Evolutionary conservation across 176 grass and related monocot species (phyloP), one percentile per base, ranked within the genome.

Genomic region (Eragrostis nindensis): DNA sequence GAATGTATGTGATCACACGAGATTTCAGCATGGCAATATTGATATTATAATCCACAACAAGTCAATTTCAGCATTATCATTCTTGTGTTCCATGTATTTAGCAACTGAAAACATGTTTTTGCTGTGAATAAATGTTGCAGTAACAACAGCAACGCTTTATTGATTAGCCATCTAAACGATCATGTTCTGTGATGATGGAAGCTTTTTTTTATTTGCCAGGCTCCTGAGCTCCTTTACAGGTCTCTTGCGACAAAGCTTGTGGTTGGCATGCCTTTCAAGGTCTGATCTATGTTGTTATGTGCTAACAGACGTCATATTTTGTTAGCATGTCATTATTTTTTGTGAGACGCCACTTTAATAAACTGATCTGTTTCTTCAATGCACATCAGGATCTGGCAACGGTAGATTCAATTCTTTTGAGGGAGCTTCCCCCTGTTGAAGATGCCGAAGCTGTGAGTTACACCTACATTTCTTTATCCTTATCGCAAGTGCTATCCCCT

Each of bases 201-300:
- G 6, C 11, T 61, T 65, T 11, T 13, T 76, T 86, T 81, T 71
- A 39, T 76, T 82, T 91, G 32, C 50, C 75, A 99, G 92, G 80
- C 78, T 77, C 90, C 92, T 76, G 88, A 95, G 68, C 83, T 93
- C 86, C 71, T 95, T 73, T 99, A 95, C 54, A 92, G 73, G 48
- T 95, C 96, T 86, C 96, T 95, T 83, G 92, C 86, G 19, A 72
- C 90, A 11, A 99, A 99, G 80, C 90, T 95, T 85, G 82, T 90
- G 43, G 88, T 93, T 48, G 96, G 96, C 68, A 99, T 99, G 96
- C 92, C 95, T 94, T 98, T 98, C 92, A 94, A 98, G 92, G 95
- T 98, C 74, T 85, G 74, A 75, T 84, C n/a, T 86, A 50, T 72
- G 32, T 22, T 85, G 80, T 56, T 78, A 74, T 71, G 27, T 82